phyloP scores from a whole-genome alignment of 2,329 filamentous ascomycete species.

The Metarhizium sp. region DNA sequence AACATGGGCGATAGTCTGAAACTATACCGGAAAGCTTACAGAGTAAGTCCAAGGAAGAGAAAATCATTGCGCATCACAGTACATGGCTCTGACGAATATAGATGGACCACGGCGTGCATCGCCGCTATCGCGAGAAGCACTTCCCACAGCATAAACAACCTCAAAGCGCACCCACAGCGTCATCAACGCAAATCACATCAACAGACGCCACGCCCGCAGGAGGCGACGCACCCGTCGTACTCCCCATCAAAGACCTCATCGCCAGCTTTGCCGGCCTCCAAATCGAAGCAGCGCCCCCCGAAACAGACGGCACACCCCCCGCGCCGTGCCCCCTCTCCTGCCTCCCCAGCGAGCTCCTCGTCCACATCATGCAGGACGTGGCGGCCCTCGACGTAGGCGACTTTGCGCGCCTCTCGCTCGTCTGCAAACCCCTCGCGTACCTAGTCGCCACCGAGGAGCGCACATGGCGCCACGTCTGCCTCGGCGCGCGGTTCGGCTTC shows the following conservation, averaged over 20 bases:
- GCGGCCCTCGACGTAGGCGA: slow-evolving; percentile 67
- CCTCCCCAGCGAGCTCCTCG: slow-evolving; percentile 75
- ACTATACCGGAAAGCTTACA: slow-evolving; percentile 84
- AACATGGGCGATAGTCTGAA: slow-evolving; percentile 81
- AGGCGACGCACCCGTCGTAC: slow-evolving; percentile 31
- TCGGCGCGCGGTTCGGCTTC: slow-evolving; percentile 68
- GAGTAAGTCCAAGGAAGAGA: slow-evolving; percentile 36
- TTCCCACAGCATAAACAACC: slow-evolving; percentile 55
- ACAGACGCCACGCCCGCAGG: slow-evolving; percentile 18
- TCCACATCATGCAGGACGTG: slow-evolving; percentile 66
- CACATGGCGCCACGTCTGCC: slow-evolving; percentile 73
- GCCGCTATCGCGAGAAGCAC: slow-evolving; percentile 83
- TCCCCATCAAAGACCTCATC: slow-evolving; percentile 60
- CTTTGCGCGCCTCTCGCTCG: slow-evolving; percentile 65
- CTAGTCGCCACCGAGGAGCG: slow-evolving; percentile 74
- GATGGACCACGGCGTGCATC: slow-evolving; percentile 79
- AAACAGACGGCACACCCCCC: slow-evolving; percentile 61
- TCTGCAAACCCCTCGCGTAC: slow-evolving; percentile 82
- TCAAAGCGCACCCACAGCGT: slow-evolving; percentile 9
- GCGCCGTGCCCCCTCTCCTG: slow-evolving; percentile 71
- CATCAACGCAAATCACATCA: slow-evolving; percentile 8
- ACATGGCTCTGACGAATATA: slow-evolving; percentile 21
- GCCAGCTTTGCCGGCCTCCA: slow-evolving; percentile 60
- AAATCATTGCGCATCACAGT: slow-evolving; percentile 7
- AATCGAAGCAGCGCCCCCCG: slow-evolving; percentile 58